Conservation (phyloP, 1,139 yeast genomes). For the Geotrichum reessii region DNA sequence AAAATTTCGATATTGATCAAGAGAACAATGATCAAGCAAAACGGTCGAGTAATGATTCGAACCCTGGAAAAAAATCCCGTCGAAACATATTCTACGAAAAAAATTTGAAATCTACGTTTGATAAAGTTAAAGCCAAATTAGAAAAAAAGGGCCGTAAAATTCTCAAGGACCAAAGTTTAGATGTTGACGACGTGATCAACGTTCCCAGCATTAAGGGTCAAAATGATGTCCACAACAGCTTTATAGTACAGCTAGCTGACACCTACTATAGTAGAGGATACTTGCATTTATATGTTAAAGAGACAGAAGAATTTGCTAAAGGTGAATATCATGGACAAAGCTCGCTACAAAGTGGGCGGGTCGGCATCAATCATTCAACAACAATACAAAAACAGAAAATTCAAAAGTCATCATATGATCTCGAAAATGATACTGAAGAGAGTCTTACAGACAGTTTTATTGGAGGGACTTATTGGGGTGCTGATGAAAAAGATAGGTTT, state of each 20-base stretch:
- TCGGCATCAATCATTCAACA: background rate
- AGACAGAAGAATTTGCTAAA: slow-evolving; percentile 21
- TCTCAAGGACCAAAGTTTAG: background rate
- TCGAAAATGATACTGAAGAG: slow-evolving; percentile 3
- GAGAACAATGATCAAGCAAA: background rate
- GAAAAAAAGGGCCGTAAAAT: background rate
- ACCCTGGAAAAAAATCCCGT: background rate
- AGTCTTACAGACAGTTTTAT: slow-evolving; percentile 8
- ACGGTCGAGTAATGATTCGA: background rate
- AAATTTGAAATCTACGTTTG: background rate
- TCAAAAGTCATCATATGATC: background rate
- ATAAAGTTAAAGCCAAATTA: background rate
- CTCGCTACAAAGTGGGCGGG: background rate
- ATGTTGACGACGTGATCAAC: background rate
- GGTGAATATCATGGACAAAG: slow-evolving; percentile 15
- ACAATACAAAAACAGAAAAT: background rate
- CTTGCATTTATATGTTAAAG: slow-evolving; percentile 20
- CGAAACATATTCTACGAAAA: background rate
- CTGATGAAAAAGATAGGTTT: slow-evolving; percentile 41
- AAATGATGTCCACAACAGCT: background rate
- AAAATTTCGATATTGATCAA: background rate
- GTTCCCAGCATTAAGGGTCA: background rate
- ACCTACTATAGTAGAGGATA: slow-evolving; percentile 1
- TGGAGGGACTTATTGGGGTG: slow-evolving; percentile 39
- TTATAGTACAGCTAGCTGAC: background rate